Base-by-base conservation (phyloP, 805 yeast species). In the Suhomyces prunicola region DNA sequence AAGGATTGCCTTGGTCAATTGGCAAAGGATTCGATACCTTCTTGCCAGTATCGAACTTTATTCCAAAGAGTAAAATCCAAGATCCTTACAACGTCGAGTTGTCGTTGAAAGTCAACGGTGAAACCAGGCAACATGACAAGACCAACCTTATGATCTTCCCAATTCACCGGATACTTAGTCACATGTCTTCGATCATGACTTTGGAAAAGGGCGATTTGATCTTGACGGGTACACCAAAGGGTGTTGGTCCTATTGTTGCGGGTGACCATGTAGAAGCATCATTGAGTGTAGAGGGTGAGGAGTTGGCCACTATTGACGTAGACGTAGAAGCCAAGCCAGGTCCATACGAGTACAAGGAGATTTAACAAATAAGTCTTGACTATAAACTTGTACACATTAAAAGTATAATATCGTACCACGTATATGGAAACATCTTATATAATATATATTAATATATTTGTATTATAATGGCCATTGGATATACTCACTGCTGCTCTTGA, bases 1-100 rank as follows among this genome's bases (percentile, higher is more conserved):
- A 90, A 69, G 98, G 98, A 1, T 77, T 93, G 50, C 99, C 99
- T 4, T 94, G 99, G 99, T 73, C 93, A 4, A 90, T 91, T 58
- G 97, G 94, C 35, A 94, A 94, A 67, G 99, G 99, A 0, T 93
- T 91, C 68, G 99, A 94, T 65, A 93, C 99, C 0, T 94, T 94
- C 69, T 78, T 89, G 67, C 99, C 99, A 1, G 66, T 94, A n/a
- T 86, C 96, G 6, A 70, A 74, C 19, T 82, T 84, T 58, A 86
- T 94, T 51, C 82, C 92, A 8, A 87, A 88, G 62, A 68, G 66
- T 0, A 66, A 76, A 55, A 83, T 94, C 51, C 79, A 84, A 5
- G 88, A 87, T 61, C 96, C 96, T 3, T 86, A 88, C 63, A 79
- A 86, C 35, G 91, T 85, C 12, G 78, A 78, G 54, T 76, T 87